Base-by-base conservation (phyloP, 78 protist species). In the Capsaspora owczarzaki region DNA sequence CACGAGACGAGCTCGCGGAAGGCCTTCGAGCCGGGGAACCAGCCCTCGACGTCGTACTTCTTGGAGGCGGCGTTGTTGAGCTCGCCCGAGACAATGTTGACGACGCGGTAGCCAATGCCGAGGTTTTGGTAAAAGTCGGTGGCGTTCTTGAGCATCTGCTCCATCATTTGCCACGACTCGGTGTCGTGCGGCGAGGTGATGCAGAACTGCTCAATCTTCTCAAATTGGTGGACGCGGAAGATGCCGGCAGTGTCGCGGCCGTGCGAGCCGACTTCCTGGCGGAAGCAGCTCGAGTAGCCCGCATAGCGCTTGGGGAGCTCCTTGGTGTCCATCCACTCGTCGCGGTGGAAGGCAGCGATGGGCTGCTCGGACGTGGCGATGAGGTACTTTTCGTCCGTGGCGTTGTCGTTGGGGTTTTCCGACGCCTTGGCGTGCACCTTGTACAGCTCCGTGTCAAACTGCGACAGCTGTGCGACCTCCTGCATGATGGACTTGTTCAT, bases 351-450 rank as follows among this genome's bases (percentile, higher is more conserved):
- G 35, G 97, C 98, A 74, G 92, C 88, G 79, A 99, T 82, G 74
- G 99, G 99, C 88, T 98, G 99, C 89, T 99, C 99, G 49, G 96
- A 85, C 51, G 99, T 98, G 81, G 99, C 99, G 81, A 98, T 97
- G 74, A 98, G 89, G 88, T 93, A 98, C 86, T 94, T 93, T 77
- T 96, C 99, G 44, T 95, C 98, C 25, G 83, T 88, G 35, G 68
- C 92, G 33, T 79, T 56, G 42, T 80, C 84, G 53, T 20, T 46
- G 16, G 44, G 29, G 47, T 31, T 29, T 74, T 86, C 81, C 25
- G 33, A 6, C 3, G 76, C 76, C 41, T 72, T 77, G 63, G 85
- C 92, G 8, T 86, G 40, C 19, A 96, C 96, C 87, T 96, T 92
- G 96, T 98, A 98, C 53, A 98, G 93, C 87, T 91, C 98, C 82